These are phyloP conservation scores for Ascosphaera apis DNA, from an alignment of 2,329 filamentous ascomycete genomes.

Conservation along the genomic window DNA sequence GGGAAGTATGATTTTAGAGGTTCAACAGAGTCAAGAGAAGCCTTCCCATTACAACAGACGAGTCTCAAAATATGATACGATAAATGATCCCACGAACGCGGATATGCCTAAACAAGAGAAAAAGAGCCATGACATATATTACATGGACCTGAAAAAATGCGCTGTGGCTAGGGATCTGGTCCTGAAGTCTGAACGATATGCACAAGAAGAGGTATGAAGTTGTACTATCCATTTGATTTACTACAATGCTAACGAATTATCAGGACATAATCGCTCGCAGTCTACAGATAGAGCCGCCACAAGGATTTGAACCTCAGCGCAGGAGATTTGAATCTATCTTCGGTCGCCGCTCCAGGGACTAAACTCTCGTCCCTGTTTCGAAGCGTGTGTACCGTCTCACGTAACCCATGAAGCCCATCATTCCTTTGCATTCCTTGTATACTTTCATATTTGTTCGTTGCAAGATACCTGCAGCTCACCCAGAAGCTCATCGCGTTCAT, in stretches of 20 bases:
- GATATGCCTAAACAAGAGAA: background rate
- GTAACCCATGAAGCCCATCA: too few relatives aligned
- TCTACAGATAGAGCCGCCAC: background rate
- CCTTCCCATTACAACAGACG: conserved; percentile 45
- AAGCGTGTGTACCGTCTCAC: too few relatives aligned
- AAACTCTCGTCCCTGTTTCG: too few relatives aligned
- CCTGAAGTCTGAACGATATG: background rate
- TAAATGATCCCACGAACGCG: background rate
- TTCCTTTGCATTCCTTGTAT: too few relatives aligned
- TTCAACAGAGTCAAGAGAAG: conserved; percentile 76
- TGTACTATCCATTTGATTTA: background rate
- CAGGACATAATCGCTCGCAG: background rate
- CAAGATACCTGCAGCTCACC: too few relatives aligned
- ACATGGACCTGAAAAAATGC: background rate
- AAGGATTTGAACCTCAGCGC: background rate
- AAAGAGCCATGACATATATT: background rate
- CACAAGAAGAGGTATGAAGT: background rate
- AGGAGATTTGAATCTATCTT: background rate
- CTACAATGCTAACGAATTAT: background rate
- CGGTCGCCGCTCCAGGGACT: background rate
- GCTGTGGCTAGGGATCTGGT: background rate
- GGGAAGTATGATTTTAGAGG: conserved; percentile 69
- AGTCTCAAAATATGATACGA: background rate
- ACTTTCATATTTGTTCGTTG: too few relatives aligned
- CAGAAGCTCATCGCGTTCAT: too few relatives aligned